These are phyloP conservation scores for Plantago major DNA, from an alignment of 257 asterid genomes.

Conservation along the genomic window DNA sequence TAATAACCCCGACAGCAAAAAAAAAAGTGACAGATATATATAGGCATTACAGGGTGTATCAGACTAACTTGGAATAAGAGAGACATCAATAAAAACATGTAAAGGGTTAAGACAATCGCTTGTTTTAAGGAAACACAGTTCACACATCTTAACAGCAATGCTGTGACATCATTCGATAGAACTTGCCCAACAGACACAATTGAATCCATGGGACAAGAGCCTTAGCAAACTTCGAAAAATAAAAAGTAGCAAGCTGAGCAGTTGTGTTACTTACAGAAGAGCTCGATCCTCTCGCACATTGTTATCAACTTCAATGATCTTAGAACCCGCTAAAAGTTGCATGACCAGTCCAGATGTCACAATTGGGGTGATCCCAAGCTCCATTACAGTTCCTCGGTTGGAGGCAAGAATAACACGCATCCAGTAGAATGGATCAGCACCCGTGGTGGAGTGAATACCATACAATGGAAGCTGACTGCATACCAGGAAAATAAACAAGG, in stretches of 20 bases:
- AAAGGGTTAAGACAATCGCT: background rate
- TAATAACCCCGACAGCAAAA: no score
- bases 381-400: slow-evolving; percentile 34
- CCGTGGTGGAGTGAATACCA: slow-evolving; percentile 37
- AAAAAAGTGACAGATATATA: no score
- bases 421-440: slow-evolving; percentile 39
- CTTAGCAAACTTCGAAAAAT: background rate
- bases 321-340: slow-evolving; percentile 36
- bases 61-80: background rate
- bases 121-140: background rate
- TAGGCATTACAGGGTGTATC: background rate
- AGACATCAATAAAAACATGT: background rate
- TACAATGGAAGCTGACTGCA: slow-evolving; percentile 39
- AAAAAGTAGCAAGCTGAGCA: background rate
- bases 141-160: no score
- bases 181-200: no score
- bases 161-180: no score
- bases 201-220: background rate
- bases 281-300: slow-evolving; percentile 38
- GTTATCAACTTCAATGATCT: slow-evolving; percentile 39
- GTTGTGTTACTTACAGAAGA: slow-evolving; percentile 24
- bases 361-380: slow-evolving; percentile 36
- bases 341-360: slow-evolving; percentile 36
- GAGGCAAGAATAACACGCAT: slow-evolving; percentile 41
- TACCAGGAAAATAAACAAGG: slow-evolving; percentile 33